These are phyloP conservation scores for Metarhizium humberi DNA, from an alignment of 2,329 filamentous ascomycete species.

Conservation along the genomic window DNA sequence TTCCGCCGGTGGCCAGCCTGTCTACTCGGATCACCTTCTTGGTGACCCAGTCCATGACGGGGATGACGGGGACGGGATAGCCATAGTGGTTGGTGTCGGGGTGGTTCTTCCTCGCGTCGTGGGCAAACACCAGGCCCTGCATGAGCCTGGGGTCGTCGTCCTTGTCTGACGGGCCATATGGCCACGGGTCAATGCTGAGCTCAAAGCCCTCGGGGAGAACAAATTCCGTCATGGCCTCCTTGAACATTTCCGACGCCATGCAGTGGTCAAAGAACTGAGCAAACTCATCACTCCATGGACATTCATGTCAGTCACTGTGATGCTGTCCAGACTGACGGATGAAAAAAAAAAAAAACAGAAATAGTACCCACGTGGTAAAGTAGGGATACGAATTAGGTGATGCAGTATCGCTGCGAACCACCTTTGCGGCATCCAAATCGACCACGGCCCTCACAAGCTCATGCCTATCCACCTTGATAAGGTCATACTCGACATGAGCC, in stretches of 20 bases:
- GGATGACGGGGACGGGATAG: constrained; percentile 50
- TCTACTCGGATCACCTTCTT: constrained; percentile 47
- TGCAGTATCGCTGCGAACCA: constrained; percentile 17
- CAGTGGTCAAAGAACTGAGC: constrained; percentile 29
- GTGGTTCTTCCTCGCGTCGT: constrained; percentile 31
- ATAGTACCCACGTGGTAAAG: constrained; percentile 12
- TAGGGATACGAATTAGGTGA: constrained; percentile 25
- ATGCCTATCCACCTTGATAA: constrained; percentile 21
- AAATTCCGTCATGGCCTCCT: constrained; percentile 37
- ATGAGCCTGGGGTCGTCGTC: constrained; percentile 34
- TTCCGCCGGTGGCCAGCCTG: constrained; percentile 40
- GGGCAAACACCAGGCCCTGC: constrained; percentile 42
- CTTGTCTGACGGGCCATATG: constrained; percentile 44
- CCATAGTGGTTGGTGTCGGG: constrained; percentile 53
- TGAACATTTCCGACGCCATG: constrained; percentile 33
- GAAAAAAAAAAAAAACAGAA: too few relatives aligned
- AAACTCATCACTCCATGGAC: constrained; percentile 26
- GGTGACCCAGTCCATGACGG: constrained; percentile 49
- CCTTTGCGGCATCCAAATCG: constrained; percentile 22
- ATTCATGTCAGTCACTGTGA: too few relatives aligned
- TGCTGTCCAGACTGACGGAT: too few relatives aligned
- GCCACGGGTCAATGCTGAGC: constrained; percentile 51
- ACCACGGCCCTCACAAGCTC: constrained; percentile 29
- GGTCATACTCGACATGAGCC: constrained; percentile 36
- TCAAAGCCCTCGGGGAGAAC: constrained; percentile 33